phyloP scores from a whole-genome alignment of 345 rosid genomes.

The Gossypium stocksii region DNA sequence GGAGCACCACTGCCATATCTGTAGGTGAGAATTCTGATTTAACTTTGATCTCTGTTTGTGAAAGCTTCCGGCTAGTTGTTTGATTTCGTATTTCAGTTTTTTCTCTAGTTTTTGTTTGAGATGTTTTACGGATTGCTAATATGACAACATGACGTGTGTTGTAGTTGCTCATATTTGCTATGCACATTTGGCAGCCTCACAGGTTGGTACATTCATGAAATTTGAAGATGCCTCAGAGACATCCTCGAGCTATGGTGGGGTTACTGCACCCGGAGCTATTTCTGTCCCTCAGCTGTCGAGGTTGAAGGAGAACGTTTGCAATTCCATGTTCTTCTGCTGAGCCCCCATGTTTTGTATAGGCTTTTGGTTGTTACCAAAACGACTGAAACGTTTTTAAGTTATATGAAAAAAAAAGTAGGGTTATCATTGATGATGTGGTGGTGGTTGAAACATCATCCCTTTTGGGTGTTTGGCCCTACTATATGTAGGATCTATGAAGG shows the following conservation, averaged over 20 bases:
- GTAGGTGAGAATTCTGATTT: slow-evolving; percentile 42
- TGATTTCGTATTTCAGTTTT: background rate
- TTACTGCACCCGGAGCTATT: slow-evolving; percentile 43
- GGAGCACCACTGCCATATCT: slow-evolving; percentile 88
- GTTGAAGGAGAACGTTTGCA: slow-evolving; percentile 39
- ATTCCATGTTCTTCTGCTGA: slow-evolving; percentile 82
- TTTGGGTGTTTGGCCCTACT: background rate
- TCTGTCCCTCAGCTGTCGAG: slow-evolving; percentile 56
- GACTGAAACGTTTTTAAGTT: background rate
- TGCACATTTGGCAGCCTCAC: slow-evolving; percentile 58
- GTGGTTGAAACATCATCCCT: background rate
- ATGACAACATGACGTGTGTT: background rate
- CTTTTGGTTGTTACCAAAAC: background rate
- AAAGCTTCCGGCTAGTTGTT: background rate
- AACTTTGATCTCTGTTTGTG: background rate
- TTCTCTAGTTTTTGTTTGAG: background rate
- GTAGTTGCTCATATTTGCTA: slow-evolving; percentile 66
- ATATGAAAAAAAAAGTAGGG: background rate
- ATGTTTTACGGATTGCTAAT: background rate
- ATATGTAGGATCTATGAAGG: background rate
- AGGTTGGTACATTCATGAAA: slow-evolving; percentile 47
- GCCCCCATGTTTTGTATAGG: slow-evolving; percentile 4
- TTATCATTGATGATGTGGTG: background rate
- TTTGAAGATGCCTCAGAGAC: slow-evolving; percentile 52
- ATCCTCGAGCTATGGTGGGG: slow-evolving; percentile 50